Base-by-base conservation (phyloP, 768 basidiomycete genomes). In the Tulasnella calospora region DNA sequence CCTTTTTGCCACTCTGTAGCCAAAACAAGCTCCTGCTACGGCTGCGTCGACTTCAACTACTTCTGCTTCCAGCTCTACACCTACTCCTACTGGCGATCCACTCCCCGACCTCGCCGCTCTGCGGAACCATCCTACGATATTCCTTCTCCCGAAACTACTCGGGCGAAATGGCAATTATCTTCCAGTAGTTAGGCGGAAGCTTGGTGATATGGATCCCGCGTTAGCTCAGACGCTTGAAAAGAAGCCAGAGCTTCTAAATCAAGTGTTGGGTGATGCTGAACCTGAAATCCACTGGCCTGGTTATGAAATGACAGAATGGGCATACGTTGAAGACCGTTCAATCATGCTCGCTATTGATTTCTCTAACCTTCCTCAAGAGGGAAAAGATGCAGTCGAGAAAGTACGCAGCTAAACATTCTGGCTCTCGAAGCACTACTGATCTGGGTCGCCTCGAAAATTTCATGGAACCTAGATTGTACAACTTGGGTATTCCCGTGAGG, bases 401-500 rank as follows among this genome's bases (percentile, higher is more conserved):
- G 94, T 98, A 84, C 84, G 94, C 13, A 12, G 74, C 21, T 38
- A 77, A 76, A 61, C 36, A 15, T 69, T 67, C 78, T 23, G n/a
- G 7, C 23, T 51, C 51, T 55, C n/a, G 21, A n/a, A 51, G 12
- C 17, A 15, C 13, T 9, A 30, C 55, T 1, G 15, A n/a, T 44
- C n/a, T 51, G 9, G 15, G 69, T 4, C 76, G 6, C 35, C 9
- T 76, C 30, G 10, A 47, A 55, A 46, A 57, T 35, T 30, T 23
- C 35, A 17, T 12, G 30, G 33, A 78, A 23, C 41, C 2, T 80
- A 98, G 96, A 87, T 98, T 80, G 90, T 94, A 85, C 91, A 86
- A 0, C 89, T 99, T 71, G 97, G 98, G 0, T 99, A 99, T 84
- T 84, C 93, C n/a, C 89, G 94, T 57, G 88, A 95, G 69, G 86